phyloP scores from a whole-genome alignment of 225 moss, liverwort and hornwort species.

The Bryum argenteum region DNA sequence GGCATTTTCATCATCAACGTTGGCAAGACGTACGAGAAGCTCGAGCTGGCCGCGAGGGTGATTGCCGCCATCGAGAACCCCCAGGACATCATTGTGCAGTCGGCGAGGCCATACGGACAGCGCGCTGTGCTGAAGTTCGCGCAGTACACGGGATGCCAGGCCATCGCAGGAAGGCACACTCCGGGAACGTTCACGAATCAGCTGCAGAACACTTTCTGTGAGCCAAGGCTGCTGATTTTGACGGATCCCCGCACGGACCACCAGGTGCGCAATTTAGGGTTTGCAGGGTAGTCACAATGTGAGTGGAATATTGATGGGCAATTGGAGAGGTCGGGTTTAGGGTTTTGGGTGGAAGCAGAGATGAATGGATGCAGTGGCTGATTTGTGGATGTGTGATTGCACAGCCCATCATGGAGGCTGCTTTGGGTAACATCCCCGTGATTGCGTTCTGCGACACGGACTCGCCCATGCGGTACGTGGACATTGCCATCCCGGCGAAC shows the following conservation, averaged over 20 bases:
- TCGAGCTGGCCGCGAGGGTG: slow-evolving; percentile 54
- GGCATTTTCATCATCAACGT: slow-evolving; percentile 57
- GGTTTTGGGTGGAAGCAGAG: background rate
- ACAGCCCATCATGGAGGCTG: slow-evolving; percentile 61
- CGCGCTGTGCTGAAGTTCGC: slow-evolving; percentile 57
- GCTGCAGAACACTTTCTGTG: slow-evolving; percentile 55
- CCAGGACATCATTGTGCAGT: slow-evolving; percentile 62
- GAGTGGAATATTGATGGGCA: background rate
- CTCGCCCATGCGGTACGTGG: slow-evolving; percentile 83
- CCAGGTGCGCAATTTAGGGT: slow-evolving; percentile 30
- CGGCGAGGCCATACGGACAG: slow-evolving; percentile 55
- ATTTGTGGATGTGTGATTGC: background rate
- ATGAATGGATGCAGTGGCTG: background rate
- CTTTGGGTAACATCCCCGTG: slow-evolving; percentile 79
- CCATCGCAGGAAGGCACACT: slow-evolving; percentile 54
- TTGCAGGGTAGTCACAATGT: background rate
- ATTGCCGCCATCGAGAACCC: slow-evolving; percentile 59
- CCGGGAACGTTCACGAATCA: slow-evolving; percentile 60
- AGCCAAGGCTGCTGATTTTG: slow-evolving; percentile 50
- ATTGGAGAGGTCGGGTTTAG: background rate
- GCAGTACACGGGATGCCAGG: slow-evolving; percentile 55
- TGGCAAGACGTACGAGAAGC: slow-evolving; percentile 58
- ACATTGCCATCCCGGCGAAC: slow-evolving; percentile 84
- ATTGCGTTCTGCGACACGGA: slow-evolving; percentile 94
- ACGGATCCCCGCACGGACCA: slow-evolving; percentile 54